Percentiles rank a stretch among this genome's conserved stretches.
phyloP scores from a whole-genome alignment of 2,329 filamentous ascomycete genomes.

The Aspergillus sp. region DNA sequence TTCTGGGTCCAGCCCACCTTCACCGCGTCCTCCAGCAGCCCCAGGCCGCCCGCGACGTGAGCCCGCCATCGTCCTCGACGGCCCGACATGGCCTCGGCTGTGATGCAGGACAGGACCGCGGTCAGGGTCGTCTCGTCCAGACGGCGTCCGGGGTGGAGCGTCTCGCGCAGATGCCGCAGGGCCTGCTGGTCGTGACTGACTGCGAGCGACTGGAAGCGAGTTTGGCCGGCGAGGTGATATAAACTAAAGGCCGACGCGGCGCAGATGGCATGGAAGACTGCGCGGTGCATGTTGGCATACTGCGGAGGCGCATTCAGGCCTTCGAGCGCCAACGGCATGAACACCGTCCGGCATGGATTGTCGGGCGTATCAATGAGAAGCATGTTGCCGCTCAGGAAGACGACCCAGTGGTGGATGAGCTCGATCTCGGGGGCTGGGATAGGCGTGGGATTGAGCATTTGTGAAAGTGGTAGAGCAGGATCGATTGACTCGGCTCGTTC shows the following conservation, averaged over 20 bases:
- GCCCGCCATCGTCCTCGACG: constrained; percentile 23
- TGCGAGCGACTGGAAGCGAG: constrained; percentile 24
- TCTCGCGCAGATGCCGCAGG: constrained; percentile 26
- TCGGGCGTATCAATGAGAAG: constrained; percentile 27
- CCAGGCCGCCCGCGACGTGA: constrained; percentile 21
- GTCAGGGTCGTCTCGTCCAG: constrained; percentile 19
- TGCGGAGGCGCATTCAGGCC: background rate
- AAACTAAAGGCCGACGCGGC: constrained; percentile 24
- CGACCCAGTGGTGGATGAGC: constrained; percentile 30
- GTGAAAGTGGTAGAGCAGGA: background rate
- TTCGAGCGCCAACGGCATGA: constrained; percentile 29
- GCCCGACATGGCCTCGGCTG: constrained; percentile 26
- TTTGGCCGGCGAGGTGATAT: constrained; percentile 24
- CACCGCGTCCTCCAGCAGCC: constrained; percentile 21
- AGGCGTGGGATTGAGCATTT: constrained; percentile 9
- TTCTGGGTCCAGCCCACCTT: constrained; percentile 18
- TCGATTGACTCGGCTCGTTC: background rate
- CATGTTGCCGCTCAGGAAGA: constrained; percentile 29
- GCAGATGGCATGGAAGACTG: constrained; percentile 30
- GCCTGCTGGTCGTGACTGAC: constrained; percentile 29
- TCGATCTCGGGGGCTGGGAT: constrained; percentile 19
- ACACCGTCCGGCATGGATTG: constrained; percentile 29
- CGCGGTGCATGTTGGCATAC: constrained; percentile 25
- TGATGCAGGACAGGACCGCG: constrained; percentile 20
- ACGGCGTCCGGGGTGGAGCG: constrained; percentile 11